Conservation (phyloP, 768 basidiomycete species). For the Dentipellis sp. region DNA sequence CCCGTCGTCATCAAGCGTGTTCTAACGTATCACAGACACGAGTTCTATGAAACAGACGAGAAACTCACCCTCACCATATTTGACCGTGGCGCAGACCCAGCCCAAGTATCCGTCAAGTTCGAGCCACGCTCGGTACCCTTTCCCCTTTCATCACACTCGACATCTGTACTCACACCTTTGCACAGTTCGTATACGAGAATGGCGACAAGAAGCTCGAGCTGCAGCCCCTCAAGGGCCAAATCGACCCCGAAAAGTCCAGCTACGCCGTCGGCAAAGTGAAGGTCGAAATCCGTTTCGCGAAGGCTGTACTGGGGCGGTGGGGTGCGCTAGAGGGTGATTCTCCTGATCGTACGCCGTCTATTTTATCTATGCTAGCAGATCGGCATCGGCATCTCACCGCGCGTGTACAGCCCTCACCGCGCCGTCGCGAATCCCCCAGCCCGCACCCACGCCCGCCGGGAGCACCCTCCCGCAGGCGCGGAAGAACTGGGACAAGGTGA, state of each 20-base stretch:
- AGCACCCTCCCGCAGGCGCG: constrained; percentile 32
- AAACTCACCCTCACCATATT: constrained; percentile 65
- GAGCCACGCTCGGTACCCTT: constrained; percentile 48
- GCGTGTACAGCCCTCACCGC: constrained; percentile 18
- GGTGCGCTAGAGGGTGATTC: constrained; percentile 62
- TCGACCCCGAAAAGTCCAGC: constrained; percentile 52
- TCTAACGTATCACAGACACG: constrained; percentile 31
- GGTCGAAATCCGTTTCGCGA: constrained; percentile 74
- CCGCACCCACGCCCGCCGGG: constrained; percentile 20
- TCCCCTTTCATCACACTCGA: neutral
- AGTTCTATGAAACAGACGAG: constrained; percentile 85
- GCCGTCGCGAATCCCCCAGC: constrained; percentile 12
- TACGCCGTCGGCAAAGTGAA: constrained; percentile 79
- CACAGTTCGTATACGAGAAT: constrained; percentile 50
- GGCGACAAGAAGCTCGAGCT: constrained; percentile 65
- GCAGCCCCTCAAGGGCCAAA: constrained; percentile 76
- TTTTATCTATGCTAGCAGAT: neutral
- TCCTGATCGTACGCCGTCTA: constrained; percentile 53
- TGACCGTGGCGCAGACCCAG: constrained; percentile 66
- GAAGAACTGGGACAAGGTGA: constrained; percentile 91
- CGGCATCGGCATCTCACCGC: neutral
- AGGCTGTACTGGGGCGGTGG: constrained; percentile 66
- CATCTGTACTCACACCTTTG: constrained; percentile 3
- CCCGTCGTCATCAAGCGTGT: neutral
- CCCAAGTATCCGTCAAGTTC: constrained; percentile 50